Evolutionary conservation across 805 yeast species (phyloP).

Genomic region (Maudiozyma pseudohumilis): DNA sequence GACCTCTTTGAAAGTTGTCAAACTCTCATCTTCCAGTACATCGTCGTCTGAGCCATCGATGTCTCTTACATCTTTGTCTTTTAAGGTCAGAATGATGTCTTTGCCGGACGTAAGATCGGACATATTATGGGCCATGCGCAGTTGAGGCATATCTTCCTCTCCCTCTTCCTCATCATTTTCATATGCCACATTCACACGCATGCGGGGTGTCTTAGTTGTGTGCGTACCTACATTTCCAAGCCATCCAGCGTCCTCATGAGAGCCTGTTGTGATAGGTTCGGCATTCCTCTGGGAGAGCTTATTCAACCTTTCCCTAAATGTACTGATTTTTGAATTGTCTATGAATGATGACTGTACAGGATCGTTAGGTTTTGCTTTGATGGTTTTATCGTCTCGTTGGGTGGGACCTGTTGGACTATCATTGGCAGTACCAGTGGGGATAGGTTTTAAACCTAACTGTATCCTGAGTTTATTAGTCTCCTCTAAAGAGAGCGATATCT

Average conservation of each 20-base stretch:
- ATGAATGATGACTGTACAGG: constrained; percentile 7
- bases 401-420: no score
- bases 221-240: constrained; percentile 16
- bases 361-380: background rate
- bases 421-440: constrained; percentile 11
- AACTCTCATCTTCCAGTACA: constrained; percentile 20
- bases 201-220: constrained; percentile 1
- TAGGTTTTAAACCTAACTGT: constrained; percentile 33
- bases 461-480: constrained; percentile 37
- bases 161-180: constrained; percentile 20
- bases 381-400: background rate
- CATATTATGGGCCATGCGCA: constrained; percentile 44
- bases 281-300: constrained; percentile 1
- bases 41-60: constrained; percentile 20
- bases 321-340: constrained; percentile 7
- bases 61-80: constrained; percentile 32
- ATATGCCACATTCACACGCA: background rate
- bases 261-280: background rate
- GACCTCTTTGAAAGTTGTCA: constrained; percentile 21
- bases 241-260: constrained; percentile 16
- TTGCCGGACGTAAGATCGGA: constrained; percentile 31
- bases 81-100: constrained; percentile 45
- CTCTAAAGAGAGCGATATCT: constrained; percentile 27
- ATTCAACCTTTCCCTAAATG: constrained; percentile 17
- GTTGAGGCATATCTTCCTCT: constrained; percentile 22